These are phyloP conservation scores for Cordyceps javanica DNA, from an alignment of 2,329 filamentous ascomycete genomes.

Conservation along the genomic window DNA sequence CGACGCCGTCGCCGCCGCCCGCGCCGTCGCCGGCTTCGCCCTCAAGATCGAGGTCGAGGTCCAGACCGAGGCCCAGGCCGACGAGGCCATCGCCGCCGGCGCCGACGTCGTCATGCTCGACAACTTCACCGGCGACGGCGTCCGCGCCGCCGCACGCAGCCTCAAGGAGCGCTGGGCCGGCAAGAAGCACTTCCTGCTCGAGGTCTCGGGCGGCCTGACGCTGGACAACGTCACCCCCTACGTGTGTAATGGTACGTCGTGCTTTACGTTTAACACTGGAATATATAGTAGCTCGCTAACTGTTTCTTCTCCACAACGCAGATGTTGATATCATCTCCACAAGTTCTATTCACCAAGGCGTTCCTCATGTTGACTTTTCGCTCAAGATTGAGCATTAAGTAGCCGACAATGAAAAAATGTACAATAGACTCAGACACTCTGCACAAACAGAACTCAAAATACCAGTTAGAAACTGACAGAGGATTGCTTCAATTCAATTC, in stretches of 20 bases:
- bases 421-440: background rate
- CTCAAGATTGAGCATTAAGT: conserved; percentile 64
- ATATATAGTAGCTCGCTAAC: no score
- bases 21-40: conserved; percentile 78
- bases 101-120: conserved; percentile 97
- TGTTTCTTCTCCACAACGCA: conserved; percentile 26
- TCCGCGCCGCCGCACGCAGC: conserved; percentile 65
- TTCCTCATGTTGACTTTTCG: conserved; percentile 90
- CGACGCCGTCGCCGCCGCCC: conserved; percentile 77
- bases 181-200: conserved; percentile 69
- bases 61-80: conserved; percentile 77
- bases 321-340: conserved; percentile 96
- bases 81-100: conserved; percentile 84
- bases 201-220: conserved; percentile 87
- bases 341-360: conserved; percentile 93
- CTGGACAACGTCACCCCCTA: conserved; percentile 77
- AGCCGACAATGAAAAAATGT: conserved; percentile 9
- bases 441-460: background rate
- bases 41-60: conserved; percentile 97
- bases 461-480: background rate
- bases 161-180: conserved; percentile 78
- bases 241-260: conserved; percentile 60
- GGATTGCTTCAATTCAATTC: no score
- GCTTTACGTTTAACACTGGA: background rate
- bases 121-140: conserved; percentile 79